Evolutionary conservation across 2,329 filamentous ascomycete species (phyloP).

Genomic region (Penicillium hordei): DNA sequence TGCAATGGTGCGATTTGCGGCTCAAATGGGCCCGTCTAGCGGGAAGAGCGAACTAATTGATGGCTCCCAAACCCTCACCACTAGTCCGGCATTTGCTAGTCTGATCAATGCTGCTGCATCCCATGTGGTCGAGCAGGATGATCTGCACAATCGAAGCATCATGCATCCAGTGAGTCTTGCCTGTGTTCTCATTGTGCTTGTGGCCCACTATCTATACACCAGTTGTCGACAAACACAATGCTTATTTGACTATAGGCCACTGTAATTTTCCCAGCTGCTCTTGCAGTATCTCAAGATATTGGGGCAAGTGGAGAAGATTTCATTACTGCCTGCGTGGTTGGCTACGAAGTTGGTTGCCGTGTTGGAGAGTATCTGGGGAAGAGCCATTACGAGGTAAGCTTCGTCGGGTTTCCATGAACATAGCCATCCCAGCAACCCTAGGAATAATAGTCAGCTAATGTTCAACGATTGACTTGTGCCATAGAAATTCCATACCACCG

Average conservation of each 20-base stretch:
- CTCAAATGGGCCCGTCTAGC: constrained; percentile 29
- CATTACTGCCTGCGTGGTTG: constrained; percentile 33
- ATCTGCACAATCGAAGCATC: constrained; percentile 36
- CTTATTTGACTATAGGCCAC: constrained; percentile 25
- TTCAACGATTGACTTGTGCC: not conserved
- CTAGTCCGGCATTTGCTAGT: constrained; percentile 32
- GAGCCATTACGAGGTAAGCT: constrained; percentile 32
- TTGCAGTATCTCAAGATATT: constrained; percentile 34
- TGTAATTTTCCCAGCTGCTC: constrained; percentile 31
- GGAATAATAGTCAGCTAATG: not conserved
- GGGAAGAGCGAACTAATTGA: constrained; percentile 33
- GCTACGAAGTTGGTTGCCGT: constrained; percentile 34
- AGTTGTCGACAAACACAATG: not conserved
- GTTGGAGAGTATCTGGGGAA: constrained; percentile 33
- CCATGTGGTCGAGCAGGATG: constrained; percentile 37
- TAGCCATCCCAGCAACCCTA: too few relatives aligned
- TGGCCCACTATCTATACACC: not conserved
- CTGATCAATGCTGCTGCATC: constrained; percentile 33
- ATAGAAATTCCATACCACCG: constrained; percentile 31
- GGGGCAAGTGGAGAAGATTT: constrained; percentile 30
- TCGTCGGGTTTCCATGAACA: too few relatives aligned
- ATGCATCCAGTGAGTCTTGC: constrained; percentile 32
- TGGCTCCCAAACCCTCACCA: constrained; percentile 21
- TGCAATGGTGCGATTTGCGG: constrained; percentile 25
- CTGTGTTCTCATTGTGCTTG: not conserved